phyloP scores from a whole-genome alignment of 805 yeast genomes.

The Kodamaea neixiangensis region DNA sequence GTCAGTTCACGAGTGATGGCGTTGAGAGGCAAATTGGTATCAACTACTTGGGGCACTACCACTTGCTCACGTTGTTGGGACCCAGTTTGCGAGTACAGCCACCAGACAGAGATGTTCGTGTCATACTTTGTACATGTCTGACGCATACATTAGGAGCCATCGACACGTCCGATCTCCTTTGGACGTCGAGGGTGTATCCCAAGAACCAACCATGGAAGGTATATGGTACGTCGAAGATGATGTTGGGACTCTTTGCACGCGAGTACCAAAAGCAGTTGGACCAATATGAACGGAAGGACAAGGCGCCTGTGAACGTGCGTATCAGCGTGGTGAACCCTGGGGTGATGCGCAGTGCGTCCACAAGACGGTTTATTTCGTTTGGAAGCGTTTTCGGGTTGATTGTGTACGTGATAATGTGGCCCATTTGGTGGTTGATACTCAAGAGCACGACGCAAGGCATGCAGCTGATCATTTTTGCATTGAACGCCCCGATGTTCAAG shows the following conservation, averaged over 20 bases:
- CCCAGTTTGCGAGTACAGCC: constrained; percentile 90
- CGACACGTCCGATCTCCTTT: constrained; percentile 63
- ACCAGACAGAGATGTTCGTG: constrained; percentile 90
- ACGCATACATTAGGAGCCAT: constrained; percentile 73
- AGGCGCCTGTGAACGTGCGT: constrained; percentile 66
- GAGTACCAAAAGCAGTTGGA: constrained; percentile 73
- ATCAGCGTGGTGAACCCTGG: constrained; percentile 89
- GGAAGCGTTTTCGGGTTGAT: constrained; percentile 70
- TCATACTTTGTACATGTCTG: constrained; percentile 76
- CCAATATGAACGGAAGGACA: constrained; percentile 65
- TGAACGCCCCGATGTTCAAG: constrained; percentile 70
- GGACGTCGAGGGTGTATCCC: constrained; percentile 62
- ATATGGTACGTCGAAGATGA: constrained; percentile 80
- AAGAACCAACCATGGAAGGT: constrained; percentile 66
- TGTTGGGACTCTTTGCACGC: constrained; percentile 71
- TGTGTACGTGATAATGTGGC: constrained; percentile 66
- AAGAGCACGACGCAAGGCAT: constrained; percentile 79
- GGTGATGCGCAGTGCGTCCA: constrained; percentile 81
- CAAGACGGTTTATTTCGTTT: constrained; percentile 73
- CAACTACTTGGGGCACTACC: constrained; percentile 81
- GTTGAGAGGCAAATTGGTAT: constrained; percentile 82
- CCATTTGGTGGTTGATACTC: constrained; percentile 78
- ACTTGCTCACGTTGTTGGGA: constrained; percentile 73
- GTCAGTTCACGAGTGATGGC: constrained; percentile 76
- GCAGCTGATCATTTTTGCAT: constrained; percentile 69